phyloP scores from a whole-genome alignment of 2,329 filamentous ascomycete species.

The Arthrobotrys sinensis region DNA sequence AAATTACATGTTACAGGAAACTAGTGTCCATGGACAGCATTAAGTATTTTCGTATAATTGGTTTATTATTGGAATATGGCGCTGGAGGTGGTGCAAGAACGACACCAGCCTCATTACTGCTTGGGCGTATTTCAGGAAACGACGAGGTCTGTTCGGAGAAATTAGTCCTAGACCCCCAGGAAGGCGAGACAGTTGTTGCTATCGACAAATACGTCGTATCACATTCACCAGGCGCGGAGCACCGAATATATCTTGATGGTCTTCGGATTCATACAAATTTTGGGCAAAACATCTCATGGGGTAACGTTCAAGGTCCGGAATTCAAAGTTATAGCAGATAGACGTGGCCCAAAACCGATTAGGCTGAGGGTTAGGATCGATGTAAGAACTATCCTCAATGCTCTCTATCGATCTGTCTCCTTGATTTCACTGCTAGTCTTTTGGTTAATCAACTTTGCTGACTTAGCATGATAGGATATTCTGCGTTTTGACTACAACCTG shows the following conservation, averaged over 20 bases:
- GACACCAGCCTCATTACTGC: background rate
- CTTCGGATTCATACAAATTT: background rate
- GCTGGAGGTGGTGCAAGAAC: background rate
- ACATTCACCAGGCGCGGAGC: background rate
- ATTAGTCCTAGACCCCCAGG: background rate
- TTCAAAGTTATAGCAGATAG: too few relatives aligned
- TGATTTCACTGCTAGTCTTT: too few relatives aligned
- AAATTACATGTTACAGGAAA: background rate
- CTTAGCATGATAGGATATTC: too few relatives aligned
- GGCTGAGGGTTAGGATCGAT: too few relatives aligned
- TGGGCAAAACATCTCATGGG: background rate
- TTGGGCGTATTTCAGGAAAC: background rate
- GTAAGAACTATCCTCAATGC: too few relatives aligned
- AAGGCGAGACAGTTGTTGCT: background rate
- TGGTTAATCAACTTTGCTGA: too few relatives aligned
- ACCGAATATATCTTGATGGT: background rate
- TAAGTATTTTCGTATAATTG: background rate
- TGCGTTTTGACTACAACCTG: background rate
- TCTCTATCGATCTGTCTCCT: too few relatives aligned
- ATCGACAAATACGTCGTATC: background rate
- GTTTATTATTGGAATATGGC: background rate
- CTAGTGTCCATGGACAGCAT: background rate
- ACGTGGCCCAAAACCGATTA: too few relatives aligned
- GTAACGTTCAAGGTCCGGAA: background rate
- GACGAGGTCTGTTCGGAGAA: background rate